Conservation (phyloP, 345 rosid genomes). For the Lumnitzera littorea region DNA sequence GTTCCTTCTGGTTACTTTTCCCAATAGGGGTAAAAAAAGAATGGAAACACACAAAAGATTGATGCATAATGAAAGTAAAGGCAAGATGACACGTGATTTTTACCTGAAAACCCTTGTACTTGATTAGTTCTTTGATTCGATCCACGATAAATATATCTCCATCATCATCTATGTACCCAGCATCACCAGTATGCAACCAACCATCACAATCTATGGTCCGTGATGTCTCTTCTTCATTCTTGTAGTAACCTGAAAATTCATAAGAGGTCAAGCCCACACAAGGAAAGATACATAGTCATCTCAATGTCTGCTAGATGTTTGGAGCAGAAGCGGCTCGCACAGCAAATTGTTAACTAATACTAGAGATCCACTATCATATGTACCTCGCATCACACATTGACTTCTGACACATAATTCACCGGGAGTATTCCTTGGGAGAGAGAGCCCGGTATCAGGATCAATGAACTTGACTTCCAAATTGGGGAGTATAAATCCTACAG, state of each 20-base stretch:
- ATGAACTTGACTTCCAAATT: slow-evolving; percentile 82
- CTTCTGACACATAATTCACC: slow-evolving; percentile 94
- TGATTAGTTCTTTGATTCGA: slow-evolving; percentile 89
- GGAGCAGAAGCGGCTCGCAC: too few relatives aligned
- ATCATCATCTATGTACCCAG: slow-evolving; percentile 84
- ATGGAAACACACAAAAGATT: too few relatives aligned
- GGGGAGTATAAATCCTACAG: slow-evolving; percentile 84
- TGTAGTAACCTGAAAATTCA: slow-evolving; percentile 46
- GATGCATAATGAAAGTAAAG: background rate
- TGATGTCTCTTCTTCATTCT: slow-evolving; percentile 67
- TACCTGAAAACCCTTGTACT: slow-evolving; percentile 95
- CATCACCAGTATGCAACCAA: slow-evolving; percentile 90
- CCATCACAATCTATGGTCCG: slow-evolving; percentile 69
- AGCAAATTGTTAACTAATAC: too few relatives aligned
- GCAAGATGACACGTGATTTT: slow-evolving; percentile 1
- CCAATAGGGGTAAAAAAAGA: too few relatives aligned
- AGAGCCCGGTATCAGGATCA: slow-evolving; percentile 60
- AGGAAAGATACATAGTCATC: too few relatives aligned
- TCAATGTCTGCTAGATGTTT: too few relatives aligned
- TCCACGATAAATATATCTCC: slow-evolving; percentile 90
- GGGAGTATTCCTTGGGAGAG: slow-evolving; percentile 60
- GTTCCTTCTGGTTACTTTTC: too few relatives aligned
- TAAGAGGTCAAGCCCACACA: too few relatives aligned
- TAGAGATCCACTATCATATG: background rate
- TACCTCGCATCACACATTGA: slow-evolving; percentile 89